Conservation (phyloP, 768 basidiomycete species). For the Mycena haematopus region DNA sequence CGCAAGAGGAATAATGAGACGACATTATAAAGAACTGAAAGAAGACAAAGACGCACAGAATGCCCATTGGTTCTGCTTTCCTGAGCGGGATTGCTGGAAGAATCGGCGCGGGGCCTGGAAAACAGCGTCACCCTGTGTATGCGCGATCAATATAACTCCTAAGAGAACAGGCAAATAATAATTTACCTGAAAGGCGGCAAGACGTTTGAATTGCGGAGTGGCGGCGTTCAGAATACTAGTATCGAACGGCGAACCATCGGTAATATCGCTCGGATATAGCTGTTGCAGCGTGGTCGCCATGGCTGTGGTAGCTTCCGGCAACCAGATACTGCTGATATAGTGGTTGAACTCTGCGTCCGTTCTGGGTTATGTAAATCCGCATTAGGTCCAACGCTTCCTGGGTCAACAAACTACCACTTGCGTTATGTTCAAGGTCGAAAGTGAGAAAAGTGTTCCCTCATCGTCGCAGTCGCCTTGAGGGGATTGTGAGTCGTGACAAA, state of each 20-base stretch:
- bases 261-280: conserved; percentile 19
- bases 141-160: background rate
- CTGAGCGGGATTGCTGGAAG: conserved; percentile 48
- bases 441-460: conserved; percentile 44
- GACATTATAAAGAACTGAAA: background rate
- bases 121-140: conserved; percentile 47
- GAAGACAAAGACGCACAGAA: conserved; percentile 37
- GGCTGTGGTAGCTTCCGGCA: conserved; percentile 12
- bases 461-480: conserved; percentile 40
- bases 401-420: conserved; percentile 17
- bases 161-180: background rate
- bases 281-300: background rate
- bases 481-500: background rate
- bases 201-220: conserved; percentile 32
- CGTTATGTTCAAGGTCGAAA: conserved; percentile 39
- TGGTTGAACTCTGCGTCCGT: conserved; percentile 26
- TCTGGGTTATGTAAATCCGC: background rate
- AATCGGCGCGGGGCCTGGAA: conserved; percentile 60
- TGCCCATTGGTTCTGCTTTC: conserved; percentile 47
- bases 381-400: background rate
- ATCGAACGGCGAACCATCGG: conserved; percentile 29
- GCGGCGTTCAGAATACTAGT: conserved; percentile 21
- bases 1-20: no score
- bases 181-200: conserved; percentile 29
- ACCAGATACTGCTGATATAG: conserved; percentile 17